A percentile compares a stretch with the other conserved stretches of the same genome.
Conservation (phyloP, 768 basidiomycete species). For the Calvatia gigantea region DNA sequence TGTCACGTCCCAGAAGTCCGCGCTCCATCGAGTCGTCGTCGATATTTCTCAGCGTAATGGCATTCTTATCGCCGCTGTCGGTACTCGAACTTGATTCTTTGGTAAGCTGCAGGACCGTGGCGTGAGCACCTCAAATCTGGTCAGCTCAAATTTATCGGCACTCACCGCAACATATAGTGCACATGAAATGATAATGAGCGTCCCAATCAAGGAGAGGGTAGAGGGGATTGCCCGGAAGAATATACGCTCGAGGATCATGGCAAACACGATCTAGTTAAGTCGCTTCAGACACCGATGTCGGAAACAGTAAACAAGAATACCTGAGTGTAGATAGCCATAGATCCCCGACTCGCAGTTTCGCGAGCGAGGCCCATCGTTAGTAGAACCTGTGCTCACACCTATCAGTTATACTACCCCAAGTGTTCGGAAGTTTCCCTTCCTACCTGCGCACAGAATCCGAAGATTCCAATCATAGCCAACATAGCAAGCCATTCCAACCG, state of each 20-base stretch:
- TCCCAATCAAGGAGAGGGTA: slow-evolving; percentile 57
- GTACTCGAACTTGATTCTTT: slow-evolving; percentile 3
- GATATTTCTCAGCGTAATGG: neutral
- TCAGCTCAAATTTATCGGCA: neutral
- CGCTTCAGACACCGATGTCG: neutral
- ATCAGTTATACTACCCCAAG: neutral
- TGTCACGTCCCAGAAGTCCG: neutral
- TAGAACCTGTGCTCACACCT: slow-evolving; percentile 8
- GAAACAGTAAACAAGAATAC: slow-evolving; percentile 18
- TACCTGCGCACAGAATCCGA: slow-evolving; percentile 48
- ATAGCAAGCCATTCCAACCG: slow-evolving; percentile 36
- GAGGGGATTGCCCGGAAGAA: slow-evolving; percentile 63
- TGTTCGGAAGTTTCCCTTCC: neutral
- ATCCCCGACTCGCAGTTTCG: slow-evolving; percentile 61
- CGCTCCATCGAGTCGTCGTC: slow-evolving; percentile 1
- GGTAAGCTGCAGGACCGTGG: neutral
- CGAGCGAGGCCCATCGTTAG: slow-evolving; percentile 50
- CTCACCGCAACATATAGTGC: slow-evolving; percentile 67
- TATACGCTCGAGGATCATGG: slow-evolving; percentile 57
- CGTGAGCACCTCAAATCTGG: neutral
- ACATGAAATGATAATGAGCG: slow-evolving; percentile 56
- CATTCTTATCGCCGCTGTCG: neutral
- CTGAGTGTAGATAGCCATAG: slow-evolving; percentile 56
- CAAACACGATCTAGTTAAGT: slow-evolving; percentile 56
- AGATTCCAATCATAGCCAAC: slow-evolving; percentile 42